Conservation (phyloP, 73 alveolate genomes). For the Paramecium primaurelia region DNA sequence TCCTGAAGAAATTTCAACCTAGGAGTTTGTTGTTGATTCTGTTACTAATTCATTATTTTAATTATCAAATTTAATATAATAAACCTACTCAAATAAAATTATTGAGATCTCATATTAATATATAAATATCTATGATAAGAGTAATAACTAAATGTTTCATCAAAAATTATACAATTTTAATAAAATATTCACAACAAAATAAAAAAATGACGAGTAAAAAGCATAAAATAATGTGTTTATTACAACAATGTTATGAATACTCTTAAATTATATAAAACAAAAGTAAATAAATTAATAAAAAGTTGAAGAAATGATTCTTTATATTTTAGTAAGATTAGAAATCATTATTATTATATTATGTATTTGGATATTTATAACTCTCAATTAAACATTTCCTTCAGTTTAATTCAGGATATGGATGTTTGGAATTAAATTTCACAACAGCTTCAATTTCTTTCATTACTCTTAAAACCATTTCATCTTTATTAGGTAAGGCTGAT, state of each 20-base stretch:
- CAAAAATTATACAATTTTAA: no score
- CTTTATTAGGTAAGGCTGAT: constrained; percentile 62
- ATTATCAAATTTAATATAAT: neutral
- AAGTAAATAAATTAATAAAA: no score
- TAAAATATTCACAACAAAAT: neutral
- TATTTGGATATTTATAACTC: neutral
- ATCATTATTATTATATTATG: no score
- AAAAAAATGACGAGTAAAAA: no score
- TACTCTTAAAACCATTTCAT: constrained; percentile 67
- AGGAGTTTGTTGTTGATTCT: neutral
- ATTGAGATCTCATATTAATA: neutral
- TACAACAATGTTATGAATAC: no score
- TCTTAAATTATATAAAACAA: no score
- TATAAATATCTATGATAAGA: no score
- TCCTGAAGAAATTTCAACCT: neutral
- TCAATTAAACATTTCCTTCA: neutral
- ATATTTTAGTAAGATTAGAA: no score
- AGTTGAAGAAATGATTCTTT: no score
- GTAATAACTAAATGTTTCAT: no score
- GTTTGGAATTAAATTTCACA: constrained; percentile 27
- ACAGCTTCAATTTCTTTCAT: constrained; percentile 70
- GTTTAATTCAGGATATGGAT: neutral
- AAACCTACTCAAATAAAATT: neutral
- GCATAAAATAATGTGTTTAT: no score
- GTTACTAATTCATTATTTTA: neutral